These are phyloP conservation scores for Penicillium alfredii DNA, from an alignment of 495 filamentous ascomycete genomes.

Conservation along the genomic window DNA sequence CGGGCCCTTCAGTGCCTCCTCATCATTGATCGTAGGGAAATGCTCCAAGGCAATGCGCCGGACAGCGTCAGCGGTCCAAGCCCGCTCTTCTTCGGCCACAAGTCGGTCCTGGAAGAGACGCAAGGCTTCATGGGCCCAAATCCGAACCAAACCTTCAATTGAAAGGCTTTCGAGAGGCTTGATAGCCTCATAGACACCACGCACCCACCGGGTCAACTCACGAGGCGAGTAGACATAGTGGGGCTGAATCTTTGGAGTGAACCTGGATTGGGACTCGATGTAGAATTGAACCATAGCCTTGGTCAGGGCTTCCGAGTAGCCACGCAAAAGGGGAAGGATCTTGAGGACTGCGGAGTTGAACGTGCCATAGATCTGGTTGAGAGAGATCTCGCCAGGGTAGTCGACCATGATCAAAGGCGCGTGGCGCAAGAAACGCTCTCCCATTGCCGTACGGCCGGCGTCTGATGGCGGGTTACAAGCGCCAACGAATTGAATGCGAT, in stretches of 20 bases:
- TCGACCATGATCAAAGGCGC: conserved; percentile 98
- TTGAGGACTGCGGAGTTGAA: conserved; percentile 97
- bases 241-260: conserved; percentile 92
- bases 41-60: conserved; percentile 78
- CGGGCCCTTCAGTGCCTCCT: conserved; percentile 82
- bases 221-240: conserved; percentile 99
- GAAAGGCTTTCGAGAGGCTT: conserved; percentile 80
- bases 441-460: conserved; percentile 91
- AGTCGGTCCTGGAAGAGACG: conserved; percentile 95
- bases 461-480: conserved; percentile 99
- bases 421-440: conserved; percentile 86
- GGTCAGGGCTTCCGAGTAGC: conserved; percentile 88
- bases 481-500: conserved; percentile 97
- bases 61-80: conserved; percentile 87
- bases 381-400: conserved; percentile 90
- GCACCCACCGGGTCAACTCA: conserved; percentile 95
- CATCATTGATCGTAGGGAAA: conserved; percentile 88
- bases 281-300: conserved; percentile 98
- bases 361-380: conserved; percentile 95
- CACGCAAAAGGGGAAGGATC: conserved; percentile 89
- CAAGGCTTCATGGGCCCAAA: conserved; percentile 97
- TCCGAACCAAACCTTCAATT: conserved; percentile 87
- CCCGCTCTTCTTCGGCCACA: conserved; percentile 86
- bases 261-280: conserved; percentile 83
- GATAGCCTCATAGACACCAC: conserved; percentile 95